Conservation (phyloP, 805 yeast genomes). For the Suhomyces canberraensis region DNA sequence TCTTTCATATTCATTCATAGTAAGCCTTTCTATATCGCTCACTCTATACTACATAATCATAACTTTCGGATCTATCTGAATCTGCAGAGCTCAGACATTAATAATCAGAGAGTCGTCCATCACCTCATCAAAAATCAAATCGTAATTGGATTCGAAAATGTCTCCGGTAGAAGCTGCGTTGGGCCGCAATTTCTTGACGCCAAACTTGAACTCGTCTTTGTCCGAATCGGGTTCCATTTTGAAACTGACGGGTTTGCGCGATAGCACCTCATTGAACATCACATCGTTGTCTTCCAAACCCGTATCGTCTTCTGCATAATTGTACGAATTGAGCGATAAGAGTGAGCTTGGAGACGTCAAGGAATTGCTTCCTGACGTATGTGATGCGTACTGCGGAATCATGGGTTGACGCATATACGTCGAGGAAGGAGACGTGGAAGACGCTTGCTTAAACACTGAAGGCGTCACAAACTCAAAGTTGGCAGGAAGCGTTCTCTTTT, state of each 20-base stretch:
- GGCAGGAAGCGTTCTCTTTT: constrained; percentile 1
- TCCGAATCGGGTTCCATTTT: constrained; percentile 5
- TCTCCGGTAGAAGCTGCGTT: not conserved
- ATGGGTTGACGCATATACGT: not conserved
- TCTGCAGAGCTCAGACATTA: constrained; percentile 9
- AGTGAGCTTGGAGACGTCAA: constrained; percentile 36
- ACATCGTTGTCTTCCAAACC: constrained; percentile 8
- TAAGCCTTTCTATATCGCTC: too few species aligned
- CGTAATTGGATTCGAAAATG: constrained; percentile 10
- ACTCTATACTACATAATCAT: too few species aligned
- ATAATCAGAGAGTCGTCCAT: constrained; percentile 21
- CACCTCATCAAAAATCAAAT: constrained; percentile 27
- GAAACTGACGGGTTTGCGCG: constrained; percentile 4
- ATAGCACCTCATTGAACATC: not conserved
- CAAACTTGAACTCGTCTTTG: not conserved
- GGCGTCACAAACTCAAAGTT: constrained; percentile 14
- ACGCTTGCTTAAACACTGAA: constrained; percentile 8
- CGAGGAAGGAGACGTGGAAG: constrained; percentile 8
- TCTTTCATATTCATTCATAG: too few species aligned
- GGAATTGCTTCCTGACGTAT: constrained; percentile 12
- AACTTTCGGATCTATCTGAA: too few species aligned
- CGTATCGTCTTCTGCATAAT: constrained; percentile 17
- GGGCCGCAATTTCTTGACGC: not conserved
- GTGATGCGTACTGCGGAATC: not conserved
- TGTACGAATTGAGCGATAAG: constrained; percentile 29